phyloP scores from a whole-genome alignment of 345 rosid species.

The Trapa incisa region DNA sequence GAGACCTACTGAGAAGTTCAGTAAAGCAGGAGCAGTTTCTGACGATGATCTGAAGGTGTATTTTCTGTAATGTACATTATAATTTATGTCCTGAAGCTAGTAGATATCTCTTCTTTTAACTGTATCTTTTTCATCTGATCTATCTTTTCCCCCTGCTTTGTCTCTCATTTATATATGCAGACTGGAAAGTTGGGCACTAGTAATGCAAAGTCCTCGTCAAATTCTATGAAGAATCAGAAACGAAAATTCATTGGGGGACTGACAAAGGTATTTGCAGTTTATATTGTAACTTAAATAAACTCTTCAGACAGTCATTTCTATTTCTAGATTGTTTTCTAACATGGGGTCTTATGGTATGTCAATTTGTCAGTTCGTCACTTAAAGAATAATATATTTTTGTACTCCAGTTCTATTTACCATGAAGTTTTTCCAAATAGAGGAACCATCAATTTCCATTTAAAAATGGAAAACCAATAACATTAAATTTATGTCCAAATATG shows the following conservation, averaged over 20 bases:
- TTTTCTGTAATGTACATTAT: conserved; percentile 7
- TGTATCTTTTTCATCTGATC: background rate
- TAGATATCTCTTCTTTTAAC: background rate
- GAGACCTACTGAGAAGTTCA: conserved; percentile 24
- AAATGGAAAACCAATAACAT: background rate
- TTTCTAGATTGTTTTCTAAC: background rate
- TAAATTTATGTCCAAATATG: background rate
- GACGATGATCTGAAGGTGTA: conserved; percentile 40
- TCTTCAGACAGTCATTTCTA: background rate
- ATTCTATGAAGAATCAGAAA: conserved; percentile 56
- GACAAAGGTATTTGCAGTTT: conserved; percentile 43
- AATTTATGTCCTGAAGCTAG: background rate
- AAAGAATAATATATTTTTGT: background rate
- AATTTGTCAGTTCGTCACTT: background rate
- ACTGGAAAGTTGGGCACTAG: conserved; percentile 21
- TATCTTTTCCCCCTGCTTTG: background rate
- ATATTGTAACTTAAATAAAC: background rate
- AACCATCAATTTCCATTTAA: no score
- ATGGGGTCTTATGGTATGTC: background rate
- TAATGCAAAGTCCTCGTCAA: conserved; percentile 37
- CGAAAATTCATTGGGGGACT: conserved; percentile 60
- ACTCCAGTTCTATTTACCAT: background rate
- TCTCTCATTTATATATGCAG: conserved; percentile 8
- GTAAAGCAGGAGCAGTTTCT: conserved; percentile 35
- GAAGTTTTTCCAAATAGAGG: no score